A percentile compares a stretch with the other conserved stretches of the same genome.
phyloP scores from a whole-genome alignment of 495 filamentous ascomycete genomes.

The Neurospora sp. region DNA sequence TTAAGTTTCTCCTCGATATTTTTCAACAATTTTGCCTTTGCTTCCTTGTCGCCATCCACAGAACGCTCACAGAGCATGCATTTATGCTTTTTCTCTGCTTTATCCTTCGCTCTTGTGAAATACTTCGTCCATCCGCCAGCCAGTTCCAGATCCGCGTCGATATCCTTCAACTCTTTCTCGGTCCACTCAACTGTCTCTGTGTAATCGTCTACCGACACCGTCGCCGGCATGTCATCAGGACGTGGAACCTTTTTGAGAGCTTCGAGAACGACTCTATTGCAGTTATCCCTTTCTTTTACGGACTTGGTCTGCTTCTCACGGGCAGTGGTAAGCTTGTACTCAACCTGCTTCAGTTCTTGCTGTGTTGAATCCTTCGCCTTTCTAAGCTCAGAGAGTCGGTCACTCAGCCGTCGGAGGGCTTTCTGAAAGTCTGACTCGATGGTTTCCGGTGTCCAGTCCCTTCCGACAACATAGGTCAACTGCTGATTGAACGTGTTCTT shows the following conservation, averaged over 20 bases:
- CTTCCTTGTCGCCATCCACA: slow-evolving; percentile 42
- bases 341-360: slow-evolving; percentile 65
- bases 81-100: slow-evolving; percentile 47
- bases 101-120: slow-evolving; percentile 30
- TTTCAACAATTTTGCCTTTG: slow-evolving; percentile 46
- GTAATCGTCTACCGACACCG: slow-evolving; percentile 27
- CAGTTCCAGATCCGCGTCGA: slow-evolving; percentile 53
- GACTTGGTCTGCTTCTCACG: slow-evolving; percentile 53
- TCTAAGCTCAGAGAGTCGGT: slow-evolving; percentile 47
- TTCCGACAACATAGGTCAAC: slow-evolving; percentile 50
- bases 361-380: slow-evolving; percentile 56
- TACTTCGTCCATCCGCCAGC: slow-evolving; percentile 7
- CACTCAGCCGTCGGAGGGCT: slow-evolving; percentile 45
- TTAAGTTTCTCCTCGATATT: slow-evolving; percentile 52
- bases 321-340: slow-evolving; percentile 61
- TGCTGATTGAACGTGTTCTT: slow-evolving; percentile 60
- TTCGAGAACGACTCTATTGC: slow-evolving; percentile 37
- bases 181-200: slow-evolving; percentile 28
- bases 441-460: slow-evolving; percentile 55
- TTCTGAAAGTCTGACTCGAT: slow-evolving; percentile 65
- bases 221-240: neutral
- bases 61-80: slow-evolving; percentile 61
- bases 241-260: slow-evolving; percentile 28
- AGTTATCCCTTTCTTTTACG: slow-evolving; percentile 50
- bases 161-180: slow-evolving; percentile 50